Evolutionary conservation across 2,329 filamentous ascomycete genomes (phyloP), one percentile per base, ranked within the genome.

Genomic region (Daldinia eschscholtzii): DNA sequence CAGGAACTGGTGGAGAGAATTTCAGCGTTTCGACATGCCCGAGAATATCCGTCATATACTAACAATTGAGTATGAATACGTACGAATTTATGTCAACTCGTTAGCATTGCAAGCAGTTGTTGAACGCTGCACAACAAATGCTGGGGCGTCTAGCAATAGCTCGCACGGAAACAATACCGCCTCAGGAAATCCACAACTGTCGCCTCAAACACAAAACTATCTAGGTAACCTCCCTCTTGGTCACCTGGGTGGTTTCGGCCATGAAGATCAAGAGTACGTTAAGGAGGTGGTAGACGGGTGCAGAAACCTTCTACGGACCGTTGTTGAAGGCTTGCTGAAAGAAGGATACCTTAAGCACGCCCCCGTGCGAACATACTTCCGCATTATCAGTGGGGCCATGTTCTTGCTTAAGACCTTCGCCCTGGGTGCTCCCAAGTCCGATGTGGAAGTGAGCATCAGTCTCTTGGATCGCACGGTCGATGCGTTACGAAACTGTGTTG

Each of bases 1-100:
- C 37, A 85, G 84, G 15, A 88, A 92, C 48, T 98, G 95, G 93
- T 91, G 89, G 81, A 87, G 86, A 46, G 92, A 94, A 68, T 94
- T 98, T 76, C 92, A 97, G 74, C 86, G 88, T n/a, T 91, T 93
- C 75, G 87, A 88, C 63, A 84, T 92, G 59, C 89, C 90, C 2
- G 87, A 83, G 23, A 91, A 87, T 70, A 90, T 89, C 72, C 83
- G 87, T 33, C 89, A 94, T 77, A 94, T 98, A 65, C 84, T 99
- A 33, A 91, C 89, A 6, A 98, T 98, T 72, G 96, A 99, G 82
- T 98, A 96, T 76, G 93, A 98, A 76, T 98, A 98, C 78, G 93
- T 95, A 28, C 89, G 95, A 75, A 92, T 98, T 57, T 98, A 98
- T 77, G 88, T 98, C 82, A 98, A 98, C 79, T 97, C 94, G 0